Conservation (phyloP, 306 rosid species). For the Trifolium fragiferum region DNA sequence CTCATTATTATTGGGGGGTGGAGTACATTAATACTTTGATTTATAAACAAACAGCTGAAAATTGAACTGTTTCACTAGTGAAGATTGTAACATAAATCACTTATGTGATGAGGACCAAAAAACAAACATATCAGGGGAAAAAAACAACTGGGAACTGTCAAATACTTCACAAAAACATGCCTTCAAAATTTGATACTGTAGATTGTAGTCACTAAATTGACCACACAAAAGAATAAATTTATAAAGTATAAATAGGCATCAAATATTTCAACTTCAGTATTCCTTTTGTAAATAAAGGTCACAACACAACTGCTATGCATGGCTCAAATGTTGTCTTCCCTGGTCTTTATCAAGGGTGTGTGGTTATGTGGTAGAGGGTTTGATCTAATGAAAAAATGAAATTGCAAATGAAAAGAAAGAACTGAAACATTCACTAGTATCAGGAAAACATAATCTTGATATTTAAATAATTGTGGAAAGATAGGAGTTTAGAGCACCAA, state of each 20-base stretch:
- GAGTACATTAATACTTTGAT: too few relatives aligned
- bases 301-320: conserved; percentile 40
- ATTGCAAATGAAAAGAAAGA: conserved; percentile 62
- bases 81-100: neutral
- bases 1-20: too few relatives aligned
- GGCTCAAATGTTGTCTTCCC: conserved; percentile 5
- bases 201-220: neutral
- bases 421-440: conserved; percentile 59
- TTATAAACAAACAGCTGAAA: neutral
- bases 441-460: neutral
- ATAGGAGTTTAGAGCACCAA: conserved; percentile 9
- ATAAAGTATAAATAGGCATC: conserved; percentile 8
- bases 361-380: neutral
- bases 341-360: neutral
- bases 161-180: conserved; percentile 18
- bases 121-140: neutral
- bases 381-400: conserved; percentile 55
- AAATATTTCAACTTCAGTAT: conserved; percentile 64
- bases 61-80: neutral
- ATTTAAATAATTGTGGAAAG: neutral
- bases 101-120: conserved; percentile 9
- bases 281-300: conserved; percentile 54
- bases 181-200: conserved; percentile 23
- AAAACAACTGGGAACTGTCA: neutral
- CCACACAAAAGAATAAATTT: neutral